Percentiles rank a stretch among this genome's conserved stretches.
Conservation (phyloP, 1,284 basidiomycete genomes). For the Moesziomyces sp. region DNA sequence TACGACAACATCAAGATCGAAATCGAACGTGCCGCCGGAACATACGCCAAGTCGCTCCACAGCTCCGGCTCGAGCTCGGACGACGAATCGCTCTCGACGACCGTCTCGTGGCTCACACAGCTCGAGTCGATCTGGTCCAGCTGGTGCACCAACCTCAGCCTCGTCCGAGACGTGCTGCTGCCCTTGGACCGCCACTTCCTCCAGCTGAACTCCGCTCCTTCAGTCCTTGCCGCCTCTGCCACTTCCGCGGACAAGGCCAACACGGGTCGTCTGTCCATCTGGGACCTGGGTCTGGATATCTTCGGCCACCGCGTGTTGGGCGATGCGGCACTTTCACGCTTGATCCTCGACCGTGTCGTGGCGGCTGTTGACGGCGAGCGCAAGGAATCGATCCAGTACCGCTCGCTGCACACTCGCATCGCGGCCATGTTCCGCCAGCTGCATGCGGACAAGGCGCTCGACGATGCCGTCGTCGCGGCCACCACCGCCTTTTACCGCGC, state of each 20-base stretch:
- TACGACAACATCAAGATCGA: slow-evolving; percentile 60
- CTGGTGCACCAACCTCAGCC: slow-evolving; percentile 46
- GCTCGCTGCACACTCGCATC: slow-evolving; percentile 36
- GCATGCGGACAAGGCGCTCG: slow-evolving; percentile 34
- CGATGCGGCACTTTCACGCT: slow-evolving; percentile 26
- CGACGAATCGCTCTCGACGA: slow-evolving; percentile 17
- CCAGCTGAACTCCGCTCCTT: background rate
- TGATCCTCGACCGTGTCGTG: slow-evolving; percentile 28
- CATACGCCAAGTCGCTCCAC: slow-evolving; percentile 26
- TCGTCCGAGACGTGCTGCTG: slow-evolving; percentile 37
- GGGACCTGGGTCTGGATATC: slow-evolving; percentile 52
- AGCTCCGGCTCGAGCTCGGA: slow-evolving; percentile 19
- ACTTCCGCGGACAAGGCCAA: background rate
- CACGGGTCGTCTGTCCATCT: slow-evolving; percentile 20
- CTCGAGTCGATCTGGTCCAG: slow-evolving; percentile 47
- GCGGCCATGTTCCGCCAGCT: slow-evolving; percentile 52
- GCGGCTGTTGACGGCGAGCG: slow-evolving; percentile 43
- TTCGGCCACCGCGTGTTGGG: slow-evolving; percentile 51
- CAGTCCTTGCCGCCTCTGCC: background rate
- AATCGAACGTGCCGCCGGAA: slow-evolving; percentile 51
- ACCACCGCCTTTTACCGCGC: slow-evolving; percentile 43
- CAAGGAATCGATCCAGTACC: slow-evolving; percentile 22
- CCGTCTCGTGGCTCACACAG: slow-evolving; percentile 41
- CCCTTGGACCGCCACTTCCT: slow-evolving; percentile 34
- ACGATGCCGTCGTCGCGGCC: slow-evolving; percentile 32